Conservation (phyloP, 495 filamentous ascomycete species). For the Eremomyces bilateralis region DNA sequence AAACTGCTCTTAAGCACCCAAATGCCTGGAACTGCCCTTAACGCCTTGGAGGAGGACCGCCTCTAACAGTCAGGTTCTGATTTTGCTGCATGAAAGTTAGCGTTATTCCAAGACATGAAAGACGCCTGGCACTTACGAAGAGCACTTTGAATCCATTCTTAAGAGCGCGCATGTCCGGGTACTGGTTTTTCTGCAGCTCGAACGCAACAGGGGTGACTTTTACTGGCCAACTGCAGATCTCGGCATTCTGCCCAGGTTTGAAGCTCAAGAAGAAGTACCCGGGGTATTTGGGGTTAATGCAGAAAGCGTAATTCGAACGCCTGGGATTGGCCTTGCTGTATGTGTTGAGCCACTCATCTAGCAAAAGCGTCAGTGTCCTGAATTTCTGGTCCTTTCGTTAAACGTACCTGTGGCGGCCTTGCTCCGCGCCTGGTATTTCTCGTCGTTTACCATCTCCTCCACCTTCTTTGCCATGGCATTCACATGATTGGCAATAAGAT, state of each 20-base stretch:
- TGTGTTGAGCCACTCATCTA: slow-evolving; percentile 85
- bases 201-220: slow-evolving; percentile 78
- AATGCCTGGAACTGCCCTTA: too few relatives aligned
- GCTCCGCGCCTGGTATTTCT: slow-evolving; percentile 68
- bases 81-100: too few relatives aligned
- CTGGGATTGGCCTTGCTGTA: slow-evolving; percentile 93
- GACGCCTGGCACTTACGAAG: slow-evolving; percentile 17
- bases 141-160: slow-evolving; percentile 71
- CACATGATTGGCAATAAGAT: slow-evolving; percentile 90
- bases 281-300: slow-evolving; percentile 72
- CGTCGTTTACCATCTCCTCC: slow-evolving; percentile 80
- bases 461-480: slow-evolving; percentile 96
- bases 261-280: slow-evolving; percentile 93
- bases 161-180: slow-evolving; percentile 81
- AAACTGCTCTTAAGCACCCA: too few relatives aligned
- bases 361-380: too few relatives aligned
- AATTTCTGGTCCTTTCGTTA: too few relatives aligned
- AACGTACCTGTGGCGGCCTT: slow-evolving; percentile 66
- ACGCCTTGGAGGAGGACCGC: too few relatives aligned
- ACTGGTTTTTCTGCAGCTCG: slow-evolving; percentile 64
- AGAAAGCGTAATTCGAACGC: slow-evolving; percentile 84
- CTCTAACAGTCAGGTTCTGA: too few relatives aligned
- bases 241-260: slow-evolving; percentile 60
- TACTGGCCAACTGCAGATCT: slow-evolving; percentile 61
- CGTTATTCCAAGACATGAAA: too few relatives aligned